These are phyloP conservation scores for Tardiomyces depauwii DNA, from an alignment of 1,139 yeast genomes.

Conservation along the genomic window DNA sequence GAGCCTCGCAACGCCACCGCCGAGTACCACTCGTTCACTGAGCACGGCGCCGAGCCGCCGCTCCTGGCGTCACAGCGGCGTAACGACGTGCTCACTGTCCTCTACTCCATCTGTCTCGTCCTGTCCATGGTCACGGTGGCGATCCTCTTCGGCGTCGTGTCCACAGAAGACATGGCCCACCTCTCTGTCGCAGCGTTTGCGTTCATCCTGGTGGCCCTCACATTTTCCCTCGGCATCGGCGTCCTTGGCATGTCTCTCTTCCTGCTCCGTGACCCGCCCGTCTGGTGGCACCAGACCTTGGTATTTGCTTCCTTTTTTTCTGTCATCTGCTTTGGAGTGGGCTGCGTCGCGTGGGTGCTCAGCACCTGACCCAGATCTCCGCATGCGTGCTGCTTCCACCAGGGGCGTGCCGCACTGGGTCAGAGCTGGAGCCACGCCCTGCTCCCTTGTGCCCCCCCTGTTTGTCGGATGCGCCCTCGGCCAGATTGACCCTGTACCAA, in stretches of 20 bases:
- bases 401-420: no score
- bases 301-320: conserved; percentile 29
- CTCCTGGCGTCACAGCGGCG: conserved; percentile 22
- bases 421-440: no score
- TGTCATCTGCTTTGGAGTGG: conserved; percentile 35
- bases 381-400: no score
- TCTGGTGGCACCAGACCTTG: conserved; percentile 32
- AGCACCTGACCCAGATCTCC: background rate
- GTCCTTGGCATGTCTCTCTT: conserved; percentile 31
- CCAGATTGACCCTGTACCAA: no score
- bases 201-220: conserved; percentile 21
- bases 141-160: conserved; percentile 36
- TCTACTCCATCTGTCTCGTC: conserved; percentile 33
- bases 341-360: conserved; percentile 30
- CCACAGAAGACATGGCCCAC: conserved; percentile 24
- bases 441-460: no score
- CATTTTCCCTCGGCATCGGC: conserved; percentile 28
- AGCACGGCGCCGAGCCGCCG: conserved; percentile 12
- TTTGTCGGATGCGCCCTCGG: no score
- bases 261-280: conserved; percentile 28
- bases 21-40: conserved; percentile 15
- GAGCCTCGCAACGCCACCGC: conserved; percentile 6
- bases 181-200: conserved; percentile 16
- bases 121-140: conserved; percentile 37
- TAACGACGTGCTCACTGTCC: conserved; percentile 36